Conservation (phyloP, 2,329 filamentous ascomycete species). For the Neofusicoccum kwambonambiense region DNA sequence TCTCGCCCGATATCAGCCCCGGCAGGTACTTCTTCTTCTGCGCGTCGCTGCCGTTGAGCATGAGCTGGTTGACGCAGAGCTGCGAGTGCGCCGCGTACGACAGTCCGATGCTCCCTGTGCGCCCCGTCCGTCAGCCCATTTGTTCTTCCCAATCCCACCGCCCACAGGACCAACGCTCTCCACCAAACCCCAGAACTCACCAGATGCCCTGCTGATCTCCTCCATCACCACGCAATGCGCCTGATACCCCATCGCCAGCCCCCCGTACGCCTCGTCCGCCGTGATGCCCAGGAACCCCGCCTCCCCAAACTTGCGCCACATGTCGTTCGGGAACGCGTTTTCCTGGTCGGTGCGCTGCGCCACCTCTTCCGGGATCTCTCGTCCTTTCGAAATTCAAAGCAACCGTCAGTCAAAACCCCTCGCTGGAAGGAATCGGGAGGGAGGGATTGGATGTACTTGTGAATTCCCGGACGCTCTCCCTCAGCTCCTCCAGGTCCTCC, state of each 20-base stretch:
- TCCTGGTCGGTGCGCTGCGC: conserved; percentile 78
- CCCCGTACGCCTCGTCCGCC: conserved; percentile 87
- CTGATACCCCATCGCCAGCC: conserved; percentile 90
- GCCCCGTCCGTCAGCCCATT: conserved; percentile 14
- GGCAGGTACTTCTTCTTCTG: conserved; percentile 84
- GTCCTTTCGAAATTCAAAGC: conserved; percentile 26
- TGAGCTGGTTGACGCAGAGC: conserved; percentile 93
- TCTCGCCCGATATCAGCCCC: conserved; percentile 74
- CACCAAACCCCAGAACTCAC: conserved; percentile 28
- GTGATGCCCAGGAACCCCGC: conserved; percentile 91
- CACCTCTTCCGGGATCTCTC: conserved; percentile 82
- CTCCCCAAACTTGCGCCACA: conserved; percentile 93
- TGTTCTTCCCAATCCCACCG: not conserved
- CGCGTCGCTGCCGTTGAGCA: conserved; percentile 75
- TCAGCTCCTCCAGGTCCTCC: conserved; percentile 74
- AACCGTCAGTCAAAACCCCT: too few species aligned
- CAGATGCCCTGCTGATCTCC: conserved; percentile 85
- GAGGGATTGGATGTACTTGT: conserved; percentile 26
- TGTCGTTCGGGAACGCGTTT: conserved; percentile 84
- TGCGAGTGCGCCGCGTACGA: conserved; percentile 96
- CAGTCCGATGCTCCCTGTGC: conserved; percentile 66
- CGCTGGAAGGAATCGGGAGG: too few species aligned
- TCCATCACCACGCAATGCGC: conserved; percentile 95
- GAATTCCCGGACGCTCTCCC: conserved; percentile 85
- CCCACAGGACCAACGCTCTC: too few species aligned